Base-by-base conservation (phyloP, 2,329 filamentous ascomycete species). In the Alternaria alternata region DNA sequence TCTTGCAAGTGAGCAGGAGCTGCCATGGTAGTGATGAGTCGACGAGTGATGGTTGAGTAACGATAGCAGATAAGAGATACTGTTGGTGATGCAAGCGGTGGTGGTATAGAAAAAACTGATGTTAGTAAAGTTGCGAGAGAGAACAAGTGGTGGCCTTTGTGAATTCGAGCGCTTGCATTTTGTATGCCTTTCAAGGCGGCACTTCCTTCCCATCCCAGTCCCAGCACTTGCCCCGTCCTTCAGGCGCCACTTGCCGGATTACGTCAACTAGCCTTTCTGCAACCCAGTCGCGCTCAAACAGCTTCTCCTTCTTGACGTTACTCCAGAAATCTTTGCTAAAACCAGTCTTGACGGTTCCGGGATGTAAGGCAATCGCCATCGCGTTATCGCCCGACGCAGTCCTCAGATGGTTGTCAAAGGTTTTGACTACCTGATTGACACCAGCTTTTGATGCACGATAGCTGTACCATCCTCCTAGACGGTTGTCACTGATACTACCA, bases 401-500 rank as follows among this genome's bases (percentile, higher is more conserved):
- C 36, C 78, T 78, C 32, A 95, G 78, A 71, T 88, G 86, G 28
- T 90, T 83, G 74, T 95, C 92, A 62, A 93, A 88, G 7, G 86
- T 90, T 78, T 89, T 91, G 7, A 87, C 87, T 12, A 93, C 59
- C 71, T 89, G 89, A 65, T 89, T 92, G 4, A 94, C 87, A 2
- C 85, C 91, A 0, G 91, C 87, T 78, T 95, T 96, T 54, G 87
- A 89, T 7, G 89, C 87, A 14, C 92, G 88, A 77, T 95, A 95
- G 57, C 85, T 88, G 76, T 93, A 96, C 92, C 92, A 95, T 0
- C 92, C 92, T 3, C 92, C 92, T 0, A 89, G 81, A 2, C 79
- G 74, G 71, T 96, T 94, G 69, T 94, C 91, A 0, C 85, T 81
- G 22, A 90, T 90, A 32, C 86, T 90, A 9, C 92, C 92, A 0